phyloP scores from a whole-genome alignment of 345 rosid species.

The Cardiospermum halicacabum region DNA sequence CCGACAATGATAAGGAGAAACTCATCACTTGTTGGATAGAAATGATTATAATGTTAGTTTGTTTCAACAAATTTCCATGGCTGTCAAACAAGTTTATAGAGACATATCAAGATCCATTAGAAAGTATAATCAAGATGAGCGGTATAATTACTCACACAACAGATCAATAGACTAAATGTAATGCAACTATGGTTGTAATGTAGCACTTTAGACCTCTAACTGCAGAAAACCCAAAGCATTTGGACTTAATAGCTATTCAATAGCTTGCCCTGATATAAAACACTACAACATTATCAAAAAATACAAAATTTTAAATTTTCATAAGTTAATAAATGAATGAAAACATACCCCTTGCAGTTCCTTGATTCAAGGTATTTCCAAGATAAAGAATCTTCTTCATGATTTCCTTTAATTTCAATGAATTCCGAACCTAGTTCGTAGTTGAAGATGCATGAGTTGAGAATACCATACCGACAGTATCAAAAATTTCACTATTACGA shows the following conservation, averaged over 20 bases:
- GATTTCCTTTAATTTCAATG: constrained; percentile 80
- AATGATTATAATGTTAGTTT: not conserved
- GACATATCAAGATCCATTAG: not conserved
- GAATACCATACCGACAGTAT: constrained; percentile 11
- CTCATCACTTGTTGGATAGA: not conserved
- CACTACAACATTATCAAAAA: constrained; percentile 4
- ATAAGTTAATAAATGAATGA: too few species aligned
- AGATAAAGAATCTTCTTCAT: constrained; percentile 89
- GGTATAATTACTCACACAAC: not conserved
- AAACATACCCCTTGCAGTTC: constrained; percentile 93
- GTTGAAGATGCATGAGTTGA: constrained; percentile 1
- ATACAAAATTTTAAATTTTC: too few species aligned
- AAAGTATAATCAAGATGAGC: not conserved
- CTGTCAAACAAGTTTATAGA: not conserved
- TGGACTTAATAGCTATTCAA: not conserved
- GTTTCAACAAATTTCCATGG: not conserved
- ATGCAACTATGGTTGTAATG: not conserved
- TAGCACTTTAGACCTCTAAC: not conserved
- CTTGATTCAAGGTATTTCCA: constrained; percentile 92
- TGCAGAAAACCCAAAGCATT: not conserved
- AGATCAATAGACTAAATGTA: not conserved
- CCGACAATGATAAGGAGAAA: not conserved
- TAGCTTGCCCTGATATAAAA: not conserved
- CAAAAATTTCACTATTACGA: constrained; percentile 16
- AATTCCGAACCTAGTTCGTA: constrained; percentile 68